Evolutionary conservation across 306 rosid genomes (phyloP), one percentile per base, ranked within the genome.

Genomic region (Acmispon strigosus): DNA sequence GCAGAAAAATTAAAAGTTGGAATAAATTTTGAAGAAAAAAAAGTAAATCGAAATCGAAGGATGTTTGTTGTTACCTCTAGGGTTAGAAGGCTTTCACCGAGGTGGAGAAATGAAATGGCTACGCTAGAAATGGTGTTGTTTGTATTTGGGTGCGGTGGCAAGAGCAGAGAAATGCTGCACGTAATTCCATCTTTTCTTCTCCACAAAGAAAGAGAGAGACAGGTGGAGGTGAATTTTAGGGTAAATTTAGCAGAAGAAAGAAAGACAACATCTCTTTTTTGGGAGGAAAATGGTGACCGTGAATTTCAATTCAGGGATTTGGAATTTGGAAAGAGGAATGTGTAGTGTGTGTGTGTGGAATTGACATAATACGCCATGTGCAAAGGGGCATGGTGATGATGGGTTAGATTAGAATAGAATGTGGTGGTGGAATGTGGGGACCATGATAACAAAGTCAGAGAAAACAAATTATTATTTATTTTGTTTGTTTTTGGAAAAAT

Each of bases 381-480:
- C 14, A 42, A 7, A 22, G 67, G 53, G 53, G 14, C n/a, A 62
- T 12, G 32, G 66, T 69, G 59, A 29, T 50, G 81, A 50, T 76
- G 76, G 72, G 53, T 52, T 70, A 32, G 58, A 75, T 19, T 52
- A 3, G 42, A 15, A 10, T 8, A 5, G 24, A 10, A 34, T 54
- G 44, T 12, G 65, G 37, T 63, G 62, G 72, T 65, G 75, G 71
- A 51, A 12, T 67, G 74, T 56, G 72, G 85, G 86, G 81, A 48
- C 88, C 84, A 74, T 16, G 0, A 0, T 0, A 49, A 17, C 3
- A 74, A 84, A 87, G 90, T 85, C 89, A 82, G 71, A 78, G 68
- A 80, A 66, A 68, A 76, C 79, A 60, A 24, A 57, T 76, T 43
- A 15, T 43, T 54, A 22, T 57, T 71, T 1, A 6, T 44, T 51